These are phyloP conservation scores for Podospora didyma DNA, from an alignment of 495 filamentous ascomycete genomes.

Conservation along the genomic window DNA sequence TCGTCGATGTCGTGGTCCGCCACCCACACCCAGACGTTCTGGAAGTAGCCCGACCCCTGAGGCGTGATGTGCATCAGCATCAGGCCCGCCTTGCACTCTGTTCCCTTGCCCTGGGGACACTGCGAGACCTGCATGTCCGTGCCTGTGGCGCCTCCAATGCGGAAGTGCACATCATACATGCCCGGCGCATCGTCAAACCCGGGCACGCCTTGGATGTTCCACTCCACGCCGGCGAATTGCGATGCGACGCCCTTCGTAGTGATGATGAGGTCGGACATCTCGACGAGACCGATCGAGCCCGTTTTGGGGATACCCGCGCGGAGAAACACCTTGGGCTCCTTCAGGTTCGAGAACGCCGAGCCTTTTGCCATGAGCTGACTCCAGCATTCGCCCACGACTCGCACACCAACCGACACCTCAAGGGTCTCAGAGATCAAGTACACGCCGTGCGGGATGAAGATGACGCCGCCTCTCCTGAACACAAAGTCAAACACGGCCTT, in stretches of 20 bases:
- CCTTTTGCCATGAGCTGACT: not conserved
- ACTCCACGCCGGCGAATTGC: not conserved
- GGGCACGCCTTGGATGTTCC: not conserved
- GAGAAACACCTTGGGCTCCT: not conserved
- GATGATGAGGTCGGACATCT: not conserved
- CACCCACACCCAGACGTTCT: conserved; percentile 90
- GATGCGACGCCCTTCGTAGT: not conserved
- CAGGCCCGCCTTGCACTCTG: conserved; percentile 51
- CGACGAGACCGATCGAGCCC: not conserved
- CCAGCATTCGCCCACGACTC: not conserved
- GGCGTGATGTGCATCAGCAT: conserved; percentile 69
- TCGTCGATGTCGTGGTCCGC: conserved; percentile 79
- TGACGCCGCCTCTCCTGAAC: not conserved
- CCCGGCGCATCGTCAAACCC: not conserved
- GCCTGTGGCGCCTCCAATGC: conserved; percentile 39
- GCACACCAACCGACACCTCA: not conserved
- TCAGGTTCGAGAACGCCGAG: not conserved
- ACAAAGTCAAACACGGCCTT: not conserved
- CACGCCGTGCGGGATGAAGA: not conserved
- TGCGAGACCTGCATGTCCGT: conserved; percentile 59
- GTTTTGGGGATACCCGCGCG: not conserved
- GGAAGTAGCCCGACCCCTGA: conserved; percentile 65
- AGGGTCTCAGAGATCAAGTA: not conserved
- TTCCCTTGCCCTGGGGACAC: conserved; percentile 36
- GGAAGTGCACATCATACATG: conserved; percentile 2